Conservation (phyloP, 257 asterid genomes). For the Phtheirospermum japonicum region DNA sequence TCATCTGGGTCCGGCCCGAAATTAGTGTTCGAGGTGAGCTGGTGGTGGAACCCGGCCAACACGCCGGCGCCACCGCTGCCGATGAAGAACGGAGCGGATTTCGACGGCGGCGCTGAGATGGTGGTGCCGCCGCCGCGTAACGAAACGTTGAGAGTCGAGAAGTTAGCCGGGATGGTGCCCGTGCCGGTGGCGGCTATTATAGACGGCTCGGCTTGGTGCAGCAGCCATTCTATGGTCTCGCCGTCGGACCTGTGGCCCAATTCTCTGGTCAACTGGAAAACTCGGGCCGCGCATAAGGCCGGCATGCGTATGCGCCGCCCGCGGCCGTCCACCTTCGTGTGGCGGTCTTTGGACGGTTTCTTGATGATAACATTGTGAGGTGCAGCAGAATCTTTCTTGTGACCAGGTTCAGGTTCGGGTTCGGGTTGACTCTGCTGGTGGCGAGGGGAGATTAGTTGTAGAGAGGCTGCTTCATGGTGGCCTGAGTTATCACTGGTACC, state of each 20-base stretch:
- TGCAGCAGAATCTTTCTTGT: no score
- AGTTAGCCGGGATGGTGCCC: slow-evolving; percentile 63
- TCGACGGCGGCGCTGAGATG: slow-evolving; percentile 60
- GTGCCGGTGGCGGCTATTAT: slow-evolving; percentile 59
- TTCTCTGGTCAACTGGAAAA: slow-evolving; percentile 50
- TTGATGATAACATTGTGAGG: slow-evolving; percentile 13
- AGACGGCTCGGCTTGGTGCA: slow-evolving; percentile 54
- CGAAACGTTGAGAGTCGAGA: slow-evolving; percentile 66
- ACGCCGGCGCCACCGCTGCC: slow-evolving; percentile 61
- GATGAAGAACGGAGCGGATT: slow-evolving; percentile 50
- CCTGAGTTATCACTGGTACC: slow-evolving; percentile 27
- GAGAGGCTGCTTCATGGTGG: slow-evolving; percentile 36
- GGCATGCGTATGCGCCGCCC: slow-evolving; percentile 68
- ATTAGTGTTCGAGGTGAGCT: slow-evolving; percentile 49
- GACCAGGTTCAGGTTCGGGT: slow-evolving; percentile 17
- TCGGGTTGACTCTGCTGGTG: slow-evolving; percentile 35
- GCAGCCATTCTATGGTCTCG: slow-evolving; percentile 55
- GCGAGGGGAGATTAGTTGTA: slow-evolving; percentile 35
- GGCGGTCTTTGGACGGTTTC: slow-evolving; percentile 54
- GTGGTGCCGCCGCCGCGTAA: slow-evolving; percentile 65
- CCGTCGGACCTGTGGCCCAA: slow-evolving; percentile 60
- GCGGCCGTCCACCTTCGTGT: slow-evolving; percentile 55
- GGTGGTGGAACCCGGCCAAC: slow-evolving; percentile 72
- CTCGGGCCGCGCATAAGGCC: slow-evolving; percentile 57
- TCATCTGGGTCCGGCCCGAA: slow-evolving; percentile 50